Conservation (phyloP, 228 moss, liverwort and hornwort species). For the Sphagnum fallax region DNA sequence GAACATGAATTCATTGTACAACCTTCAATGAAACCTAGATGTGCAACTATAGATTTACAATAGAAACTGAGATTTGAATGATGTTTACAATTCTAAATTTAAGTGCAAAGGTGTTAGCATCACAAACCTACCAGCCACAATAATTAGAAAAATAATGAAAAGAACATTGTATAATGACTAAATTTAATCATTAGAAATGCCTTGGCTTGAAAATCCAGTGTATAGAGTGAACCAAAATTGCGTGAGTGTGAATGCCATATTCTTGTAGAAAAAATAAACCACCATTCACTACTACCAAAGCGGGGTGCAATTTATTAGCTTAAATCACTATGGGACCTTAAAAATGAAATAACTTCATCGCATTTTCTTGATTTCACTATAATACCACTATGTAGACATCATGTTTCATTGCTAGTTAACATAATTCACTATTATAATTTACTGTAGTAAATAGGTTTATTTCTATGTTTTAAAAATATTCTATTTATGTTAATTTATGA, state of each 20-base stretch:
- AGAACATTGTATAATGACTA: slow-evolving; percentile 87
- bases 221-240: slow-evolving; percentile 95
- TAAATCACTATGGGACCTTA: too few relatives aligned
- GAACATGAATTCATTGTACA: too few relatives aligned
- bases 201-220: slow-evolving; percentile 83
- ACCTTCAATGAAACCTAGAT: background rate
- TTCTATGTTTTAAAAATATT: too few relatives aligned
- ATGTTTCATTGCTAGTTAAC: too few relatives aligned
- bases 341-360: too few relatives aligned
- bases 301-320: too few relatives aligned
- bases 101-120: too few relatives aligned
- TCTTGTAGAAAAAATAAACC: slow-evolving; percentile 94
- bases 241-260: slow-evolving; percentile 76
- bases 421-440: too few relatives aligned
- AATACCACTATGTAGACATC: too few relatives aligned
- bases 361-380: too few relatives aligned
- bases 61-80: background rate
- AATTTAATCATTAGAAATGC: slow-evolving; percentile 92
- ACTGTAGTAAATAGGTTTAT: too few relatives aligned
- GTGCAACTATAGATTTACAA: background rate
- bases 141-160: slow-evolving; percentile 84
- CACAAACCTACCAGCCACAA: slow-evolving; percentile 72
- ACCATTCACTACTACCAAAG: slow-evolving; percentile 15
- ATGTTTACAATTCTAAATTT: background rate
- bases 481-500: too few relatives aligned